Percentiles rank a stretch among this genome's conserved stretches.
Evolutionary conservation across 2,329 filamentous ascomycete species (phyloP).

Genomic region (Epichloe gansuensis): DNA sequence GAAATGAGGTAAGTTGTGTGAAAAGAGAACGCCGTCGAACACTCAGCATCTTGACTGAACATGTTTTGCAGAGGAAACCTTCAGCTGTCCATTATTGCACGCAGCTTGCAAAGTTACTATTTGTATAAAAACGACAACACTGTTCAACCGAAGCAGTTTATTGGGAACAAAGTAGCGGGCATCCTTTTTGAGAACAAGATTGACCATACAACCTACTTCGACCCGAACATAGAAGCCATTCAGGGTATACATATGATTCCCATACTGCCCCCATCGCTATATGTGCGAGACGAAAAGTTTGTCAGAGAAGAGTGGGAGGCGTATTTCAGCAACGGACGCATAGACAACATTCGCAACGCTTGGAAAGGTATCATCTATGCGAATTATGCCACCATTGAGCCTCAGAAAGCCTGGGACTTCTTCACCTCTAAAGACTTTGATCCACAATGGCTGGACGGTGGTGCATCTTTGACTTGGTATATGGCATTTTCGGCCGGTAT

Average conservation of each 20-base stretch:
- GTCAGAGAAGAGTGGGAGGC: constrained; percentile 72
- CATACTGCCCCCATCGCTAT: constrained; percentile 53
- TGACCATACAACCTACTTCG: constrained; percentile 87
- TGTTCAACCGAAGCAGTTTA: constrained; percentile 62
- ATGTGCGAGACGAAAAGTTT: constrained; percentile 56
- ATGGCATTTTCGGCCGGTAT: constrained; percentile 63
- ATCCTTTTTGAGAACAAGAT: constrained; percentile 90
- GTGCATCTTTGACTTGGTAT: constrained; percentile 77
- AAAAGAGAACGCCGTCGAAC: neutral
- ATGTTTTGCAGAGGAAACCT: constrained; percentile 51
- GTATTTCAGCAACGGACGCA: constrained; percentile 59
- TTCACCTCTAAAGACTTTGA: constrained; percentile 59
- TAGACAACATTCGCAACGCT: constrained; percentile 54
- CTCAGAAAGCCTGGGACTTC: constrained; percentile 57
- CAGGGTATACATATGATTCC: constrained; percentile 78
- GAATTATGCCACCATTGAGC: constrained; percentile 69
- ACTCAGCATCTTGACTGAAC: neutral
- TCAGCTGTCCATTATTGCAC: constrained; percentile 67
- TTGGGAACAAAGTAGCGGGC: constrained; percentile 61
- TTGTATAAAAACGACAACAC: constrained; percentile 60
- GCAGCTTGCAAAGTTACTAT: constrained; percentile 70
- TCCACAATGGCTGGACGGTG: constrained; percentile 62
- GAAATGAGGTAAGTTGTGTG: constrained; percentile 47
- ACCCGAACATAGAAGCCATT: constrained; percentile 57
- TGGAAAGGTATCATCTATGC: constrained; percentile 81